These are phyloP conservation scores for Clavulina sp. DNA, from an alignment of 768 basidiomycete genomes.

Conservation along the genomic window DNA sequence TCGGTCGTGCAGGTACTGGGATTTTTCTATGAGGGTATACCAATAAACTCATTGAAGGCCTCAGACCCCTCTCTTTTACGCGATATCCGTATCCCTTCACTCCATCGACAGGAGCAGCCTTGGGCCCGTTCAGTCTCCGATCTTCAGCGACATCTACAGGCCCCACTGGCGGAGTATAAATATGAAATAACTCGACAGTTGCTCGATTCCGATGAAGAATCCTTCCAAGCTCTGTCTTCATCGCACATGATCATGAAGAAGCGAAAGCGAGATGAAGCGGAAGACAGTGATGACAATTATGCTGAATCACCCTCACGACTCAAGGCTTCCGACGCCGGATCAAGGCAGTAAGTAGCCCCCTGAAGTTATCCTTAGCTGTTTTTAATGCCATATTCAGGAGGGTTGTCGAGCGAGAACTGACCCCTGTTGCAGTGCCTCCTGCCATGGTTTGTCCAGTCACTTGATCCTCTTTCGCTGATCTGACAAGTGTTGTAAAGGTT, in stretches of 20 bases:
- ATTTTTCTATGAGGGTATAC: slow-evolving; percentile 30
- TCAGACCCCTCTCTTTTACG: slow-evolving; percentile 4
- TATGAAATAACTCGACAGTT: no score
- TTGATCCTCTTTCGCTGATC: neutral
- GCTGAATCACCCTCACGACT: no score
- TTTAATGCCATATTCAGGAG: slow-evolving; percentile 12
- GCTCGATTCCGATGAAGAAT: no score
- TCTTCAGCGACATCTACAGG: no score
- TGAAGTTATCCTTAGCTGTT: slow-evolving; percentile 4
- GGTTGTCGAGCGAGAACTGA: slow-evolving; percentile 31
- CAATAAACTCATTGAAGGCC: slow-evolving; percentile 19
- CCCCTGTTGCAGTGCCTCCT: slow-evolving; percentile 32
- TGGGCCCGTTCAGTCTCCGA: no score
- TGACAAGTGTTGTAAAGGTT: slow-evolving; percentile 18
- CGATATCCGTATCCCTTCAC: slow-evolving; percentile 3
- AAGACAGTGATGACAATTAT: no score
- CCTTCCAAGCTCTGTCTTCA: no score
- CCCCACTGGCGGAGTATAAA: no score
- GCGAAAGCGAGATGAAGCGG: no score
- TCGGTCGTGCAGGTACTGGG: slow-evolving; percentile 35
- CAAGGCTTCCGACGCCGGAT: no score
- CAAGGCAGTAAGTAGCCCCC: slow-evolving; percentile 16
- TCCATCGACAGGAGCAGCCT: neutral
- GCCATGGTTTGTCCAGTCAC: slow-evolving; percentile 28
- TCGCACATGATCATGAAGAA: no score